A percentile compares a stretch with the other conserved stretches of the same genome.
Conservation (phyloP, 23 red algal species). For the Chondrus crispus region DNA sequence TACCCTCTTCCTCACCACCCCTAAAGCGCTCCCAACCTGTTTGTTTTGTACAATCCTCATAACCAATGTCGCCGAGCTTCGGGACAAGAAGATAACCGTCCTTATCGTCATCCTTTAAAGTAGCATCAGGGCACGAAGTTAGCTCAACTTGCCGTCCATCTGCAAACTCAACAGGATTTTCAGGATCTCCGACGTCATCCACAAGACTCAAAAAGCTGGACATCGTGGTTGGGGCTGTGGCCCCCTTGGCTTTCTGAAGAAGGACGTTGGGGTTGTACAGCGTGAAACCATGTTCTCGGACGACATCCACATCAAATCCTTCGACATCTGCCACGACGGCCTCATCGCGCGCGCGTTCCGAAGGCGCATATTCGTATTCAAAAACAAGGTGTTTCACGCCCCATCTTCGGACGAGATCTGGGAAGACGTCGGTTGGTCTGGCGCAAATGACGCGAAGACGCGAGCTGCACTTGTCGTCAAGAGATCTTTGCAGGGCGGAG, state of each 20-base stretch:
- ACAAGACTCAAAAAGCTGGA: constrained; percentile 51
- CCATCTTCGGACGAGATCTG: constrained; percentile 9
- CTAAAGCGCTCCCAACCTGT: neutral
- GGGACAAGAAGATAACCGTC: neutral
- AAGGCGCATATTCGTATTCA: constrained; percentile 65
- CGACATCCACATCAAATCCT: constrained; percentile 40
- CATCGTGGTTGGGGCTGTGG: constrained; percentile 54
- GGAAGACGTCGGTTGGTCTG: constrained; percentile 31
- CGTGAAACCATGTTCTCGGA: constrained; percentile 36
- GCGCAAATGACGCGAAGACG: constrained; percentile 54
- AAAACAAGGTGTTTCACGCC: constrained; percentile 29
- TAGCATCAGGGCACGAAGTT: neutral
- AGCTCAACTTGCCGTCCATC: neutral
- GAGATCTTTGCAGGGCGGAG: constrained; percentile 42
- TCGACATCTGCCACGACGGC: neutral
- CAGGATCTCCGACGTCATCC: constrained; percentile 59
- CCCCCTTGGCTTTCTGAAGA: constrained; percentile 25
- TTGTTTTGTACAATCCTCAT: neutral
- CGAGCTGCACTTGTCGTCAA: constrained; percentile 35
- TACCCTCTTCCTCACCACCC: constrained; percentile 80
- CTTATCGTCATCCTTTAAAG: neutral
- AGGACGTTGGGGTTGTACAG: constrained; percentile 82
- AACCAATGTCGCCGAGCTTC: neutral
- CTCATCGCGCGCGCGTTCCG: constrained; percentile 45
- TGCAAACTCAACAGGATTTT: constrained; percentile 3